Evolutionary conservation across 768 basidiomycete genomes (phyloP), one percentile per base, ranked within the genome.

Genomic region (Phylloporus sp.): DNA sequence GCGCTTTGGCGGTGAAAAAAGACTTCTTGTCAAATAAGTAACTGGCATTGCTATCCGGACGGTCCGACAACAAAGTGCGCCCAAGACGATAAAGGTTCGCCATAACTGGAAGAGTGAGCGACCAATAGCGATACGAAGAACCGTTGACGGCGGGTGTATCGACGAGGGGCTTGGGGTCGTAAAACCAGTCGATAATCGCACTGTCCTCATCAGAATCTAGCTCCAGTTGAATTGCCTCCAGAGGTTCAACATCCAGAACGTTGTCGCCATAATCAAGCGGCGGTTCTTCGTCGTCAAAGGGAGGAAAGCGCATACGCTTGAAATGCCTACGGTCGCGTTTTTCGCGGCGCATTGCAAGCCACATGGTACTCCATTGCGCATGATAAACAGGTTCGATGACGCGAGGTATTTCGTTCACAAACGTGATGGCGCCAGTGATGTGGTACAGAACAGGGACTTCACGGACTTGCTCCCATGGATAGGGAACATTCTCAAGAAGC

Each of bases 331-430:
- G 89, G 69, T 99, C 97, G 51, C 97, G 83, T 77, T 99, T 99
- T 74, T 99, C 97, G 55, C 97, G 77, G 54, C 97, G 80, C 97
- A 99, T 99, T 11, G 97, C 95, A 41, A 99, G 76, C 97, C 97
- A 99, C 97, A 99, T 99, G 6, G 91, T 90, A 66, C 92, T 95
- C 97, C 97, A 99, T 64, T 98, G 97, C 1, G 97, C 93, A 69
- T 99, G 97, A 71, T 97, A 98, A 10, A 99, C 82, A 6, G 97
- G 97, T 69, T 98, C 97, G 55, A 98, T 89, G 59, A 99, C 84
- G 42, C 92, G 87, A 38, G 97, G 97, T 34, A 97, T 88, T 70
- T 98, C 94, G 73, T 97, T 98, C 59, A 99, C 97, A 64, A 99
- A 99, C 3, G 97, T 98, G 72, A 99, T 99, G 35, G 97, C 97